Conservation (phyloP, 306 rosid species). For the Lathyrus aphaca region DNA sequence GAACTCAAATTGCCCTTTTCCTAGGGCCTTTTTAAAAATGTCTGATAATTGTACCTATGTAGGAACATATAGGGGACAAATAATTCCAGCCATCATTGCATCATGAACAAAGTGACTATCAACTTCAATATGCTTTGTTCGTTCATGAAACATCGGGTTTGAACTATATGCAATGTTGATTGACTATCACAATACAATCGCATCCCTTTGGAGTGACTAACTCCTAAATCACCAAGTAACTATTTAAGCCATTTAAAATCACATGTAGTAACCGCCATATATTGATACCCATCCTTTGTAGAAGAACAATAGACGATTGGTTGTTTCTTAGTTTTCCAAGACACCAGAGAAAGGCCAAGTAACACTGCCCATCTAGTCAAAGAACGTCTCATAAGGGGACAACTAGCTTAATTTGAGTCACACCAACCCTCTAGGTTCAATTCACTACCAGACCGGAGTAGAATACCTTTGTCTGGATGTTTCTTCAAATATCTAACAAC, state of each 20-base stretch:
- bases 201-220: not conserved
- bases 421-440: not conserved
- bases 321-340: constrained; percentile 1
- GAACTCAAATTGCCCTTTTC: not conserved
- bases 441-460: not conserved
- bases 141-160: not conserved
- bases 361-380: constrained; percentile 1
- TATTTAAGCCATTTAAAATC: not conserved
- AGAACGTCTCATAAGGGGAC: not conserved
- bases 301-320: not conserved
- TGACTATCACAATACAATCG: not conserved
- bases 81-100: not conserved
- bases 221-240: constrained; percentile 4
- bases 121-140: not conserved
- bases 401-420: not conserved
- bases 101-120: not conserved
- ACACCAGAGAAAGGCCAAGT: not conserved
- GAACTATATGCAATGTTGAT: not conserved
- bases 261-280: not conserved
- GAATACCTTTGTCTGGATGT: not conserved
- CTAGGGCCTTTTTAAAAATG: not conserved
- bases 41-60: not conserved
- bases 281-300: too few species aligned
- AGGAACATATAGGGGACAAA: not conserved
- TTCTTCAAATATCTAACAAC: not conserved